Conservation (phyloP, 2,329 filamentous ascomycete genomes). For the Paecilomyces sp. region DNA sequence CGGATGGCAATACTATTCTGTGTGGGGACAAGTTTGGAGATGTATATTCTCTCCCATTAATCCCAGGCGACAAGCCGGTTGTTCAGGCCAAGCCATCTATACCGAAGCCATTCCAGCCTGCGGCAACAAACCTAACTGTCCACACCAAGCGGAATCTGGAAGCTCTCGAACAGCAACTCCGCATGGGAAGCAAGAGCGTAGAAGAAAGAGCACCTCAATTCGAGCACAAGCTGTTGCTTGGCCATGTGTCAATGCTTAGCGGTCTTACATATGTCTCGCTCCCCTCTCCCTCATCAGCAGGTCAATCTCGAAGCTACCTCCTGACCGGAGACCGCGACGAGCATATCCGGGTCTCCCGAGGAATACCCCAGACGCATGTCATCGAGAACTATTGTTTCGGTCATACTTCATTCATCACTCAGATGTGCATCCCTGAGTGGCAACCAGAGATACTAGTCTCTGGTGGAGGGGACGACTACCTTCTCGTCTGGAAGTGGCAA, state of each 20-base stretch:
- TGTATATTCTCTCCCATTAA: conserved; percentile 78
- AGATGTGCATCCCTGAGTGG: conserved; percentile 57
- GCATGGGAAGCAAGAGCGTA: conserved; percentile 31
- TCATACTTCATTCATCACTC: conserved; percentile 77
- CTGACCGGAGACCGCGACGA: conserved; percentile 65
- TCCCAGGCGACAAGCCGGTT: conserved; percentile 34
- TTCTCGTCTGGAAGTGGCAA: conserved; percentile 80
- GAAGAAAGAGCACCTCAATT: conserved; percentile 52
- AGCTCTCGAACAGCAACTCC: conserved; percentile 51
- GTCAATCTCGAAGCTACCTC: conserved; percentile 49
- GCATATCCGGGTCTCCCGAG: conserved; percentile 83
- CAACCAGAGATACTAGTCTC: conserved; percentile 64
- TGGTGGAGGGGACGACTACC: conserved; percentile 73
- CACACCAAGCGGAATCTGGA: conserved; percentile 55
- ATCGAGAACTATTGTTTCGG: conserved; percentile 87
- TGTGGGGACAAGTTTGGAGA: conserved; percentile 95
- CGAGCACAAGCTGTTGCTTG: conserved; percentile 71
- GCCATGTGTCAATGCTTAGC: conserved; percentile 93
- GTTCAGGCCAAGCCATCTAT: conserved; percentile 25
- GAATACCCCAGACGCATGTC: conserved; percentile 73
- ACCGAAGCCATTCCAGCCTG: conserved; percentile 38
- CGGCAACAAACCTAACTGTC: conserved; percentile 53
- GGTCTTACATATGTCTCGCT: conserved; percentile 55
- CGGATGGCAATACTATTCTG: conserved; percentile 66
- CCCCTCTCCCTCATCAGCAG: conserved; percentile 41